Percentiles rank a stretch among this genome's conserved stretches.
phyloP scores from a whole-genome alignment of 2,329 filamentous ascomycete species.

The Magnaporthiopsis incrustans region DNA sequence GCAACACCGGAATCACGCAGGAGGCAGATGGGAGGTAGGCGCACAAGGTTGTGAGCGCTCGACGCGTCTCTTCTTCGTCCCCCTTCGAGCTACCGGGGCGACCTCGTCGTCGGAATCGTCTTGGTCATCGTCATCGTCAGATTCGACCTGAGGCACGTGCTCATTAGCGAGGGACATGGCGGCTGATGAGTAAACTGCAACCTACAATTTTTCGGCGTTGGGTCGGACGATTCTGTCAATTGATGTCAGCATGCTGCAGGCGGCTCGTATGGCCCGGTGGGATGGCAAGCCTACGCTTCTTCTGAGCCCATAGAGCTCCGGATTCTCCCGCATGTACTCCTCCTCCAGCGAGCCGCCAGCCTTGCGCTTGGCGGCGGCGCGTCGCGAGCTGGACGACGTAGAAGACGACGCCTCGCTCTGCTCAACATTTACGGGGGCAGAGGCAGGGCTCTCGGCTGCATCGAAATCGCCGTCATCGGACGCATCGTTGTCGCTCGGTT shows the following conservation, averaged over 20 bases:
- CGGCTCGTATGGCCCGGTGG: conserved; percentile 9
- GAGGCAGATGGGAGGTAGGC: conserved; percentile 16
- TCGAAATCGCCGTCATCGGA: conserved; percentile 71
- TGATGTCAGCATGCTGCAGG: conserved; percentile 24
- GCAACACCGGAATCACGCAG: background rate
- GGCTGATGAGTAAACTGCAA: conserved; percentile 10
- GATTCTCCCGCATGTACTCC: conserved; percentile 81
- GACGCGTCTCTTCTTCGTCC: conserved; percentile 60
- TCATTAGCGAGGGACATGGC: conserved; percentile 12
- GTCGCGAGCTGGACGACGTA: conserved; percentile 45
- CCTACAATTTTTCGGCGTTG: conserved; percentile 52
- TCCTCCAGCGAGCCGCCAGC: conserved; percentile 56
- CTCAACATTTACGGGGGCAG: conserved; percentile 35
- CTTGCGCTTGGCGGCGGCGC: conserved; percentile 66
- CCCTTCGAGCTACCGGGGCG: conserved; percentile 46
- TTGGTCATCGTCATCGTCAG: conserved; percentile 40
- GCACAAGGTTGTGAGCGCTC: conserved; percentile 57
- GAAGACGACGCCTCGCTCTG: conserved; percentile 58
- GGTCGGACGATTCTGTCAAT: conserved; percentile 43
- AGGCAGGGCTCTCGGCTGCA: conserved; percentile 53
- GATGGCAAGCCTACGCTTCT: conserved; percentile 62
- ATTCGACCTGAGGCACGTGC: conserved; percentile 34
- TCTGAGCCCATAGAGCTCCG: conserved; percentile 87
- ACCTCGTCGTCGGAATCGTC: conserved; percentile 51
- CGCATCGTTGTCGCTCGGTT: conserved; percentile 44